These are phyloP conservation scores for Suaeda aralocaspica DNA, from an alignment of 148 eudicot species.

Conservation along the genomic window DNA sequence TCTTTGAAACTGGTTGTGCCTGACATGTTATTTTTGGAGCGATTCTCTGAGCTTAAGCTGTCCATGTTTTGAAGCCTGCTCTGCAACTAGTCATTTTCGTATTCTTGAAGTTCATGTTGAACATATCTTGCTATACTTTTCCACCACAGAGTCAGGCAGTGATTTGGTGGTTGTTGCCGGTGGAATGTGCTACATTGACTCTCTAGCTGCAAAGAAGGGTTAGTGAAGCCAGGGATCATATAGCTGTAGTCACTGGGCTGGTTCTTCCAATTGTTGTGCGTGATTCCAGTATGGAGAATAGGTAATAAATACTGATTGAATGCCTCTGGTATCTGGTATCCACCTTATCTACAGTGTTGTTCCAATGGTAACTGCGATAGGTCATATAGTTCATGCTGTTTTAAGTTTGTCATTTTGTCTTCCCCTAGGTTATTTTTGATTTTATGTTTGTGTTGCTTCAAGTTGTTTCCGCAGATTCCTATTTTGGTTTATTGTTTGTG, in stretches of 20 bases:
- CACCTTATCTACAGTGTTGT: neutral
- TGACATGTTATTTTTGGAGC: neutral
- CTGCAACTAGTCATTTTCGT: neutral
- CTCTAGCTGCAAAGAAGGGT: slow-evolving; percentile 84
- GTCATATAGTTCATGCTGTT: neutral
- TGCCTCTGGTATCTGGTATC: neutral
- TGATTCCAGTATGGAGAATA: slow-evolving; percentile 76
- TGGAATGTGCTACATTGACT: slow-evolving; percentile 84
- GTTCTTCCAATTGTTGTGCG: slow-evolving; percentile 92
- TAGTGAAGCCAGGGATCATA: slow-evolving; percentile 73
- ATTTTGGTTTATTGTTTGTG: neutral
- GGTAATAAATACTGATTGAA: slow-evolving; percentile 35
- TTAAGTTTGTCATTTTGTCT: neutral
- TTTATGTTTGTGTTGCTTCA: neutral
- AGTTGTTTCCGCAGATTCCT: neutral
- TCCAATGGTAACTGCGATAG: neutral
- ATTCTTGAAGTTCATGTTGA: neutral
- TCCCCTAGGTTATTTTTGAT: neutral
- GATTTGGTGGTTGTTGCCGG: slow-evolving; percentile 82
- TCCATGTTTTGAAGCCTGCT: neutral
- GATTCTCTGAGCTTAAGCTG: neutral
- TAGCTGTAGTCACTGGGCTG: slow-evolving; percentile 96
- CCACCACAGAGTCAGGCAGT: slow-evolving; percentile 34
- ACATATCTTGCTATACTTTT: slow-evolving; percentile 11
- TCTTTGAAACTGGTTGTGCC: neutral